Evolutionary conservation across 2,329 filamentous ascomycete genomes (phyloP).

Genomic region (Colletotrichum viniferum): DNA sequence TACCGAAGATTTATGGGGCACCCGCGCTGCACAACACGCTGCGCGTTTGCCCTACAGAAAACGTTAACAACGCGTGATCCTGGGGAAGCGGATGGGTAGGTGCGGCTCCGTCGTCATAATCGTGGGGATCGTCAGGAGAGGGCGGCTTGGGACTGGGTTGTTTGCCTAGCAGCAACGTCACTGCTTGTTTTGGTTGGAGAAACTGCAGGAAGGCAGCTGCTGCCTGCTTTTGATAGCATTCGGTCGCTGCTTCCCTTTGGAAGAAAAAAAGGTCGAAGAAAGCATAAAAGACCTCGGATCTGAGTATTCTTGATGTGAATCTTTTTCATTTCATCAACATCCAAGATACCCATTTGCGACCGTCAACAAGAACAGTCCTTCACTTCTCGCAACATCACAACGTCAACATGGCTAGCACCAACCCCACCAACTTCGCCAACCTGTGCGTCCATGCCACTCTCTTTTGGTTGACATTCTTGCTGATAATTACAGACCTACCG

Average conservation of each 20-base stretch:
- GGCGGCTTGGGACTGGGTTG: neutral
- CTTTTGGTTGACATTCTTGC: fast-evolving
- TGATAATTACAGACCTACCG: neutral
- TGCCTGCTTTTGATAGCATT: neutral
- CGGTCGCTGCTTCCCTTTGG: neutral
- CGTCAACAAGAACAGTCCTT: neutral
- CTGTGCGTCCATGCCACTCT: neutral
- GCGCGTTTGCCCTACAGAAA: no score
- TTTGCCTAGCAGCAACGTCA: slow-evolving; percentile 3
- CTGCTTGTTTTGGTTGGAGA: neutral
- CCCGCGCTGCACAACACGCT: neutral
- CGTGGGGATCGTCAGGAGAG: neutral
- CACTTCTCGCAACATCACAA: neutral
- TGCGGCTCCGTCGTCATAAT: neutral
- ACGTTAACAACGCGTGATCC: neutral
- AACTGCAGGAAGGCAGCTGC: neutral
- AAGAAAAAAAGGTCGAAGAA: neutral
- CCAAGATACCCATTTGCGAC: neutral
- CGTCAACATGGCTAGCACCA: neutral
- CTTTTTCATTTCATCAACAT: neutral
- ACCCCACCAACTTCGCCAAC: neutral
- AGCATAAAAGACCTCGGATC: neutral
- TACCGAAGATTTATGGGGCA: neutral
- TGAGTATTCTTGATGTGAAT: fast-evolving
- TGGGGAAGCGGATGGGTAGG: neutral